Evolutionary conservation across 371 early-diverging fungal species (phyloP).

Genomic region (Fennellomyces sp.): DNA sequence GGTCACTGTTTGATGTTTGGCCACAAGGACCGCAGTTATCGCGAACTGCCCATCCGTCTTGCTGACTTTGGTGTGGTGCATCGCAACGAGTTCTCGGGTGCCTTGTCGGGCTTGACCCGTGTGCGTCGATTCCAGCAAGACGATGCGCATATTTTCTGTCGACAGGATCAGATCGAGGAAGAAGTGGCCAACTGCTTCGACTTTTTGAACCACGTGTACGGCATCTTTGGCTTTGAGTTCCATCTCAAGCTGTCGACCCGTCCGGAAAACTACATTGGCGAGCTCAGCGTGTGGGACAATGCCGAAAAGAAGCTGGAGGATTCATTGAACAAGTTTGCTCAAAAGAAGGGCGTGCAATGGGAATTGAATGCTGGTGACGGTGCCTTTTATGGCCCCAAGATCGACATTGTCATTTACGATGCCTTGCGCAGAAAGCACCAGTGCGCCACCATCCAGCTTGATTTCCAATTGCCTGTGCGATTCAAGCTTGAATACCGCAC

Average conservation of each 20-base stretch:
- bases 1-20: conserved; percentile 99
- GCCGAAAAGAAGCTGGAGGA: conserved; percentile 89
- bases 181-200: conserved; percentile 85
- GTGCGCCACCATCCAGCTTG: conserved; percentile 99
- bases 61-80: conserved; percentile 99
- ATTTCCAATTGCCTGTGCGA: conserved; percentile 95
- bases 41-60: conserved; percentile 96
- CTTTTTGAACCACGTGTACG: conserved; percentile 85
- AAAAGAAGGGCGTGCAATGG: conserved; percentile 69
- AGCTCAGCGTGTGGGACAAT: conserved; percentile 92
- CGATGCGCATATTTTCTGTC: conserved; percentile 99
- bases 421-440: conserved; percentile 94
- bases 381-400: conserved; percentile 99
- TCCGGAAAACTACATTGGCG: conserved; percentile 97
- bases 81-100: conserved; percentile 98
- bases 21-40: conserved; percentile 90
- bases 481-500: conserved; percentile 92
- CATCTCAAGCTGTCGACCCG: conserved; percentile 95
- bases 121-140: conserved; percentile 99
- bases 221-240: conserved; percentile 93
- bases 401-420: conserved; percentile 98
- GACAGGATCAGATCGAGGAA: conserved; percentile 73
- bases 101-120: conserved; percentile 97
- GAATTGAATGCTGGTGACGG: conserved; percentile 98
- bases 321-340: conserved; percentile 76